phyloP scores from a whole-genome alignment of 768 basidiomycete genomes.

The Xerocomellus chrysenteron region DNA sequence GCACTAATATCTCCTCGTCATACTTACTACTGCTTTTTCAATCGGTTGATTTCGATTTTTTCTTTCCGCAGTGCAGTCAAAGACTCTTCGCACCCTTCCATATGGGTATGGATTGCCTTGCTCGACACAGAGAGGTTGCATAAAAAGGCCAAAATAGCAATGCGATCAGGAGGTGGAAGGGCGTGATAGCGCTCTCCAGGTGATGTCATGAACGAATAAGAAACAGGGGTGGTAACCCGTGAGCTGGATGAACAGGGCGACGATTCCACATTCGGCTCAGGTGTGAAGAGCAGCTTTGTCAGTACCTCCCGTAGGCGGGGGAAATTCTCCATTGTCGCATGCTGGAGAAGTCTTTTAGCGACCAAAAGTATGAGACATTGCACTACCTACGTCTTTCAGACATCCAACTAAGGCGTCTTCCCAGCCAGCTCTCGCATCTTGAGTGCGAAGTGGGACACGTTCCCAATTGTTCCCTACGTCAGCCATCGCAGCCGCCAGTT shows the following conservation, averaged over 20 bases:
- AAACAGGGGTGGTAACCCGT: conserved; percentile 46
- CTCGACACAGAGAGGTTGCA: conserved; percentile 88
- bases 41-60: conserved; percentile 90
- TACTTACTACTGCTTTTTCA: conserved; percentile 84
- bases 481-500: conserved; percentile 66
- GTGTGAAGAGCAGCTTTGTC: conserved; percentile 70
- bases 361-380: neutral
- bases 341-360: conserved; percentile 42
- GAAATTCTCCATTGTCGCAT: conserved; percentile 70
- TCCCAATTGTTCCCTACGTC: conserved; percentile 89
- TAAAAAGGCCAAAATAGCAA: conserved; percentile 84
- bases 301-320: conserved; percentile 71
- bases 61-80: conserved; percentile 93
- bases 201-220: conserved; percentile 43
- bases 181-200: conserved; percentile 71
- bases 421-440: conserved; percentile 83
- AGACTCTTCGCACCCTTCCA: conserved; percentile 88
- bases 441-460: conserved; percentile 66
- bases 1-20: conserved; percentile 1
- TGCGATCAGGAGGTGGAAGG: conserved; percentile 75
- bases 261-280: conserved; percentile 46
- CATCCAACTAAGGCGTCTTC: conserved; percentile 89
- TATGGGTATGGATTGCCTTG: conserved; percentile 81
- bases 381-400: conserved; percentile 78
- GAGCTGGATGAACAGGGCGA: conserved; percentile 47